A percentile compares a stretch with the other conserved stretches of the same genome.
Evolutionary conservation across 768 basidiomycete species (phyloP).

Genomic region (Gymnopilus dilepis): DNA sequence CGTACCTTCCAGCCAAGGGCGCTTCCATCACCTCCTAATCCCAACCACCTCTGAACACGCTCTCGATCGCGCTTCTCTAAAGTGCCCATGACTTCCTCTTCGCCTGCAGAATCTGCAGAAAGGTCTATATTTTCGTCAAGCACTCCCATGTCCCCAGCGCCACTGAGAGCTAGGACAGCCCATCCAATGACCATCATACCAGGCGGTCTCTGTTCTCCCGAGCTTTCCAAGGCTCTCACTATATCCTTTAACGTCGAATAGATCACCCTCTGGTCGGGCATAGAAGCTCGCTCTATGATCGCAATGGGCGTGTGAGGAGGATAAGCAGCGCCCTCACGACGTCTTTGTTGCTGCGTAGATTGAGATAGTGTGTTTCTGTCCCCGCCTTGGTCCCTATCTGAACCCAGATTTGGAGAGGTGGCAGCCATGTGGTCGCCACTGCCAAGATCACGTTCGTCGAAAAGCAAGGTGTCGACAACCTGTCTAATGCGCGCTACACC

Average conservation of each 20-base stretch:
- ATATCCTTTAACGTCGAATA: conserved; percentile 78
- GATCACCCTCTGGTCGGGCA: conserved; percentile 89
- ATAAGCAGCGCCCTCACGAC: conserved; percentile 57
- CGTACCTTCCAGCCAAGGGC: conserved; percentile 60
- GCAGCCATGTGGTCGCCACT: background rate
- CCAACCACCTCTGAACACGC: conserved; percentile 66
- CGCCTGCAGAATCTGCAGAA: background rate
- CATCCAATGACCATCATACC: conserved; percentile 98
- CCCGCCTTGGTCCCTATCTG: background rate
- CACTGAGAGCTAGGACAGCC: conserved; percentile 81
- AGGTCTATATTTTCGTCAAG: conserved; percentile 57
- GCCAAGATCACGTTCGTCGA: conserved; percentile 4
- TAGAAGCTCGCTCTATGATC: conserved; percentile 93
- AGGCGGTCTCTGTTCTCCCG: conserved; percentile 89
- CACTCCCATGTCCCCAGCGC: conserved; percentile 68
- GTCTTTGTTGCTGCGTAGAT: conserved; percentile 13
- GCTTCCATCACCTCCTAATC: conserved; percentile 50
- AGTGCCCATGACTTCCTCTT: background rate
- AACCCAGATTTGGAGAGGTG: background rate
- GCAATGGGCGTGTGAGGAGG: conserved; percentile 85
- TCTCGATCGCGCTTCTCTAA: conserved; percentile 42
- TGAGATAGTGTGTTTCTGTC: background rate
- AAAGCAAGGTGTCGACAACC: conserved; percentile 66
- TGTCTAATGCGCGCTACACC: conserved; percentile 86
- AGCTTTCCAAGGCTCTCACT: conserved; percentile 68